Conservation (phyloP, 176 grass and related monocot species). For the Oropetium thomaeum region DNA sequence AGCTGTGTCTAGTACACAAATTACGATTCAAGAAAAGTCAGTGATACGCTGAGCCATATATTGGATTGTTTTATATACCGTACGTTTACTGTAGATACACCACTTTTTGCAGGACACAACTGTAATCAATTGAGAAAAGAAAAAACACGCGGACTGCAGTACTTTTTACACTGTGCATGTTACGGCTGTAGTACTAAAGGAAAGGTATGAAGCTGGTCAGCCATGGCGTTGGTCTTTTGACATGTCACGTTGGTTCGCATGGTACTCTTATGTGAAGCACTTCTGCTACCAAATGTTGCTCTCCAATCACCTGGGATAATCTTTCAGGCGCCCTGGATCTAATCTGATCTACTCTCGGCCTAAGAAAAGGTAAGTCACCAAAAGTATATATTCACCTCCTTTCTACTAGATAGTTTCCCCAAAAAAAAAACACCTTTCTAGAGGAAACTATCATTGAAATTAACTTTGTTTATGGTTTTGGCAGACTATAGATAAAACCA, state of each 20-base stretch:
- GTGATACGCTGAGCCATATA: not conserved
- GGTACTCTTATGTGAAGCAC: conserved; percentile 5
- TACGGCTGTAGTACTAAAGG: not conserved
- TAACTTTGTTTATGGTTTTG: too few relatives aligned
- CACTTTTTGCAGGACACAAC: conserved; percentile 11
- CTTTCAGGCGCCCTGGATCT: not conserved
- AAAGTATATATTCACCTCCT: too few relatives aligned
- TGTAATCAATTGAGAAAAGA: not conserved
- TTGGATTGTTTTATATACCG: not conserved
- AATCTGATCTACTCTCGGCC: not conserved
- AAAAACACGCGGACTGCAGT: not conserved
- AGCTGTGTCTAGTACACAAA: not conserved
- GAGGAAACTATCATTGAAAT: not conserved
- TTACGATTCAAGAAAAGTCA: not conserved
- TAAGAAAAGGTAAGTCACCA: too few relatives aligned
- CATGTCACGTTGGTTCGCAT: not conserved
- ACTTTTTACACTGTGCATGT: not conserved
- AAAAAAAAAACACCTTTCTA: not conserved
- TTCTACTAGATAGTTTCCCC: too few relatives aligned
- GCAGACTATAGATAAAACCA: not conserved
- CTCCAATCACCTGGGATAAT: conserved; percentile 10
- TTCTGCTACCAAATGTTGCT: not conserved
- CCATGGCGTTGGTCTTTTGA: not conserved
- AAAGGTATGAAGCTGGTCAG: not conserved
- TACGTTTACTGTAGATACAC: too few relatives aligned